Evolutionary conservation across 768 basidiomycete genomes (phyloP), one percentile per base, ranked within the genome.

Genomic region (Termitomyces sp.): DNA sequence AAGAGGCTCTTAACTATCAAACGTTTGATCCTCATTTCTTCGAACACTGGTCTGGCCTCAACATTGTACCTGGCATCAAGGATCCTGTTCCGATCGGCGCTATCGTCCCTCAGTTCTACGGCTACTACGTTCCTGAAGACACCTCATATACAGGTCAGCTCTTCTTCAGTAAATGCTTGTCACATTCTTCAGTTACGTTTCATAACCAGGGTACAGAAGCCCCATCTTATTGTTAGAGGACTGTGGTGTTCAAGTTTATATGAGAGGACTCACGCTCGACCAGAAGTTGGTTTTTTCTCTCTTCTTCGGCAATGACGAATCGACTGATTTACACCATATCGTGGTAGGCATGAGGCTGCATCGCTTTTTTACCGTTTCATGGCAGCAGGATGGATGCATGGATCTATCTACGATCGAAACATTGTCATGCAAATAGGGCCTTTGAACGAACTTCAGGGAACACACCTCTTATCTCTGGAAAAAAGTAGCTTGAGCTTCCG

Each of bases 51-150:
- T 74, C 62, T 53, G 81, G 82, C 2, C 74, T 70, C 56, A 78
- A 79, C 53, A 46, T 79, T 38, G 59, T 78, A 0, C 58, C 58
- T 6, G 76, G 77, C 1, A 50, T 81, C 2, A 64, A 66, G 27
- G 60, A 73, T 57, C 76, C 81, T 0, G 73, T 77, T 0, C 80
- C 81, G 3, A 68, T 79, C 5, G 68, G 72, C 5, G 75, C 85
- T 0, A 41, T 85, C 42, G 78, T 82, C 1, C 85, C 86, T 0
- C 83, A 85, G 63, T 87, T 78, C 65, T 87, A 82, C 56, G 84
- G 86, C 2, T 83, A 80, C 65, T 87, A 85, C 57, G 63, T 59
- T 11, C 68, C 68, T 9, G 57, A 62, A 35, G 33, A 35, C 13
- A 15, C 33, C 33, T 3, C 15, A 35, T 35, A 35, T 35, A 3